phyloP scores from a whole-genome alignment of 164 flowering plant genomes.

The Tinospora cordifolia region DNA sequence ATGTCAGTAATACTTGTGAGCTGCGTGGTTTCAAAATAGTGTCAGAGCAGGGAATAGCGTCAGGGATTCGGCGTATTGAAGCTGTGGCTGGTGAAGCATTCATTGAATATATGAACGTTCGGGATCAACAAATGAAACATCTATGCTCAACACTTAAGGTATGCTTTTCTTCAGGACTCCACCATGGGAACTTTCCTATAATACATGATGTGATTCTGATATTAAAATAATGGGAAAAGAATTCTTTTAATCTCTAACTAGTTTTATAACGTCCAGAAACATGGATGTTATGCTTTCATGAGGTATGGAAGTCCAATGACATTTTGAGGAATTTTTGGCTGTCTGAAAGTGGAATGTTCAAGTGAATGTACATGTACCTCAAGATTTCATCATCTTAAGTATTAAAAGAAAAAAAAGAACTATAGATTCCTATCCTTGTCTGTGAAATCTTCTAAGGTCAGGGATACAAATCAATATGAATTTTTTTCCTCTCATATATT shows the following conservation, averaged over 20 bases:
- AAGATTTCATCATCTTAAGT: neutral
- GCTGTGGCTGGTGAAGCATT: constrained; percentile 91
- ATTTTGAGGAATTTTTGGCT: neutral
- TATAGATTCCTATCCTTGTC: neutral
- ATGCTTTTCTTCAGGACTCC: constrained; percentile 10
- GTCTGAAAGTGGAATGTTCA: neutral
- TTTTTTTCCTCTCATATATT: neutral
- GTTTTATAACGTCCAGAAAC: neutral
- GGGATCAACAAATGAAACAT: constrained; percentile 61
- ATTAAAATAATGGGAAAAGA: neutral
- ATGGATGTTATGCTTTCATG: neutral
- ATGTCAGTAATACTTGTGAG: constrained; percentile 77
- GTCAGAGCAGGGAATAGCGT: constrained; percentile 92
- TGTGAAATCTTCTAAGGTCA: neutral
- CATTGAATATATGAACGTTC: constrained; percentile 51
- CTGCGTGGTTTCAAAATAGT: constrained; percentile 85
- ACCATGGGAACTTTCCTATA: neutral
- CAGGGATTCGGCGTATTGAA: constrained; percentile 83
- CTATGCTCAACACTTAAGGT: constrained; percentile 78
- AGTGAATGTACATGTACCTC: neutral
- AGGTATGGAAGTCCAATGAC: neutral
- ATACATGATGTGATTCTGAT: neutral
- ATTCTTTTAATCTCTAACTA: neutral
- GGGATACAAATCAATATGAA: neutral
- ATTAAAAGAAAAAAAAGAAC: neutral